Conservation (phyloP, 2,329 filamentous ascomycete genomes). For the Ophiostoma novo-ulmi region DNA sequence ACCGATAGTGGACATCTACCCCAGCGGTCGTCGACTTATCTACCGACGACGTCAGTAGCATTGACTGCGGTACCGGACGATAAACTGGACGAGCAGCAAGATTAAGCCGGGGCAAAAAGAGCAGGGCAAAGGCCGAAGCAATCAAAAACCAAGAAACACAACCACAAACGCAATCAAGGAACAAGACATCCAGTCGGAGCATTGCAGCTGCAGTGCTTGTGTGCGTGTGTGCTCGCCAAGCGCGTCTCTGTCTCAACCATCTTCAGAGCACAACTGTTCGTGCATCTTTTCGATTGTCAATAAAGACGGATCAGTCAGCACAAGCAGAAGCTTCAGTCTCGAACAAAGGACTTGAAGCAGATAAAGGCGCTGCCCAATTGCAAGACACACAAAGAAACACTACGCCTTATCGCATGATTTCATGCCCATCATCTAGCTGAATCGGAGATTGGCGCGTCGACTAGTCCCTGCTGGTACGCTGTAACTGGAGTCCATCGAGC, state of each 20-base stretch:
- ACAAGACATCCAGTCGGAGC: constrained; percentile 1
- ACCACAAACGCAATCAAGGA: not conserved
- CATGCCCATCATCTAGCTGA: not conserved
- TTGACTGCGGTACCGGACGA: not conserved
- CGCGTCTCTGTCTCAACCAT: not conserved
- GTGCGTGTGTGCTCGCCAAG: not conserved
- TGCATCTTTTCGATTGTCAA: not conserved
- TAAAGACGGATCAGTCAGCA: not conserved
- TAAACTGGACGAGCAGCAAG: not conserved
- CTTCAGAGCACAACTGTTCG: not conserved
- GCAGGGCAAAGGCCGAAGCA: not conserved
- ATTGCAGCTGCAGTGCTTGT: constrained; percentile 15
- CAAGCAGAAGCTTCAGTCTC: not conserved
- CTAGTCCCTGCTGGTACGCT: not conserved
- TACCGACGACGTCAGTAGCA: not conserved
- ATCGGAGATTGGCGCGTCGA: not conserved
- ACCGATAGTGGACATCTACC: not conserved
- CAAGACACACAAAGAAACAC: not conserved
- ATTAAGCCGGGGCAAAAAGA: too few species aligned
- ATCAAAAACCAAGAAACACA: not conserved
- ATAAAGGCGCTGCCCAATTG: not conserved
- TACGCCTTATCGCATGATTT: constrained; percentile 9
- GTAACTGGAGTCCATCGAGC: not conserved
- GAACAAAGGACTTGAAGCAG: not conserved
- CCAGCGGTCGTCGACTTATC: not conserved